Evolutionary conservation across 805 yeast species (phyloP), one percentile per base, ranked within the genome.

Genomic region (Schizosaccharomyces cryophilus): DNA sequence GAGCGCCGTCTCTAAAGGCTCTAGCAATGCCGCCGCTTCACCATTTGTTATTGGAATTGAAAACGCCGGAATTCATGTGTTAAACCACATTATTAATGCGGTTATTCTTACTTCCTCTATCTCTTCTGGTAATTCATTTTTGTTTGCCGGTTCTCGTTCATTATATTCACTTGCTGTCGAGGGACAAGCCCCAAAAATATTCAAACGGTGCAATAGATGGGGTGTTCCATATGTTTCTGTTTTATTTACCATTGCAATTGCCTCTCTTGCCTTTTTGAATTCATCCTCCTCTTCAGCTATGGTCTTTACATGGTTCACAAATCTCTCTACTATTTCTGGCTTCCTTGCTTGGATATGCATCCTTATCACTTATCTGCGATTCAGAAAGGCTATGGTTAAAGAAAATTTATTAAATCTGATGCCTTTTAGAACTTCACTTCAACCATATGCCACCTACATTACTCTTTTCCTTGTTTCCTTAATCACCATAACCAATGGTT

Each of bases 191-290:
- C 89, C 88, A 45, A 72, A 72, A 61, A 66, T 76, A 38, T 76
- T 83, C 61, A 81, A 82, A 42, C 83, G 83, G 72, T 80, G 86
- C 63, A 95, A 87, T 70, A 77, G 84, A 65, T 74, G 73, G 61
- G 95, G 95, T 62, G 78, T 95, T 67, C 95, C 95, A 19, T 69
- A 84, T 61, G 79, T 78, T 61, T 90, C 87, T 21, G 80, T 85
- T 66, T 64, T 67, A 1, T 62, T 74, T 35, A 73, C 79, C 35
- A 68, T 73, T 21, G 13, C 68, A 45, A 74, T 82, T 66, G 87
- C 86, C 31, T 71, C 79, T 45, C 69, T 82, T 29, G 79, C 83
- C 59, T 82, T 79, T 70, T 73, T 85, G 19, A 59, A 45, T 29
- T 26, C 31, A 9, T 42, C 54, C 61, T 17, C 26, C n/a, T 42